Base-by-base conservation (phyloP, 73 alveolate species). In the Paraurostyla sp. region DNA sequence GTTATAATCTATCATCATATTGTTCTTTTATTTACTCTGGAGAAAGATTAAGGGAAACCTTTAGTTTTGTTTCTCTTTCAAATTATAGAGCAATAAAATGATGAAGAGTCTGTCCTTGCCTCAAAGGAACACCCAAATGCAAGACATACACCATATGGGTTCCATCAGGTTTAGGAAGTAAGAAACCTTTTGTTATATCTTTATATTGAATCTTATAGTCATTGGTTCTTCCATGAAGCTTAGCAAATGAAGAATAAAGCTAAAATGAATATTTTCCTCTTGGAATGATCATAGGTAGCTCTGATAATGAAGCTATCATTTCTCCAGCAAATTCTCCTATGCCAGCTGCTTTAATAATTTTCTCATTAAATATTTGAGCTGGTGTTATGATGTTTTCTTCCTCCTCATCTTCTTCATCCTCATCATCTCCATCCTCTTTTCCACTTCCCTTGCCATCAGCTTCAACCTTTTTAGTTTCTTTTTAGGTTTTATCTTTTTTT, bases 21-120 rank as follows among this genome's bases (percentile, higher is more conserved):
- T 81, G 73, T 22, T 89, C 85, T 63, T 56, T 93, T 13, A 83
- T 51, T 73, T 97, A 94, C 81, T 94, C 97, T 33, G 91, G 73
- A 16, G 92, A 30, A 49, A 85, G 42, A 58, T 93, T 92, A 50
- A 93, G 16, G 36, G 27, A 46, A 16, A 93, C 85, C 38, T 83
- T 91, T 32, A 69, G 89, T 27, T 48, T 75, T 76, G 32, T 50
- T 41, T 96, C 98, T 51, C 91, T 88, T 29, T 58, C 84, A 81
- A 97, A 94, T 69, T 97, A 97, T 56, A 97, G 62, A 25, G 91
- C 97, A 35, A 97, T 69, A 76, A 92, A 97, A 60, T 97, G 96
- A 89, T 97, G 96, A 25, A 89, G 85, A 13, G 99, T 97, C 75
- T 97, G 92, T 42, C 99, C 99, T 85, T 95, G 98, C 68, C 97